Evolutionary conservation across 371 early-diverging fungal genomes (phyloP).

Genomic region (Rhizopus sp.): DNA sequence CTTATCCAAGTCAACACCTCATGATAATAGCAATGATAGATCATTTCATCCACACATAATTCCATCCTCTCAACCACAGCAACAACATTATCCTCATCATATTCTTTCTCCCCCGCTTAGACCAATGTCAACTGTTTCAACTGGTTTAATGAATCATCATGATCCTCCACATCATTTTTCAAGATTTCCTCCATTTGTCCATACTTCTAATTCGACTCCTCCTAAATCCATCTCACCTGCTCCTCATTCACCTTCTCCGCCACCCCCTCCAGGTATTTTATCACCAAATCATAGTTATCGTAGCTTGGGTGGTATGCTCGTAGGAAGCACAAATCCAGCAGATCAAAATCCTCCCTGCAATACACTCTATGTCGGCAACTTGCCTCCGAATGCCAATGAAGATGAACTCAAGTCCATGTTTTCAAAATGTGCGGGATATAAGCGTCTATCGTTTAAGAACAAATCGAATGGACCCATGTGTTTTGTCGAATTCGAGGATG

Average conservation of each 20-base stretch:
- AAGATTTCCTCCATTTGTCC: slow-evolving; percentile 16
- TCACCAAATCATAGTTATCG: slow-evolving; percentile 25
- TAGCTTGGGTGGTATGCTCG: slow-evolving; percentile 24
- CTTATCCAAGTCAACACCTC: slow-evolving; percentile 35
- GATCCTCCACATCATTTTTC: slow-evolving; percentile 16
- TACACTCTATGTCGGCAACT: slow-evolving; percentile 89
- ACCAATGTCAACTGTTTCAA: slow-evolving; percentile 16
- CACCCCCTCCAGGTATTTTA: slow-evolving; percentile 35
- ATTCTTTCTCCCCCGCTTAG: slow-evolving; percentile 14
- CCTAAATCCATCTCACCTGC: slow-evolving; percentile 26
- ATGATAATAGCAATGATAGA: slow-evolving; percentile 4
- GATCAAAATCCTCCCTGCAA: slow-evolving; percentile 96
- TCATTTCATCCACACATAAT: slow-evolving; percentile 15
- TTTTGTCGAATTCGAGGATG: slow-evolving; percentile 87
- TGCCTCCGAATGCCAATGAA: slow-evolving; percentile 78
- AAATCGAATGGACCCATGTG: slow-evolving; percentile 90
- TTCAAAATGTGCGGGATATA: slow-evolving; percentile 74
- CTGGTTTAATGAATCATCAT: slow-evolving; percentile 20
- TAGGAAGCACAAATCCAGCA: slow-evolving; percentile 55
- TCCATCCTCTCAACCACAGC: slow-evolving; percentile 3
- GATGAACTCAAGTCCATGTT: slow-evolving; percentile 82
- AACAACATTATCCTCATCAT: slow-evolving; percentile 13
- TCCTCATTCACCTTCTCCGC: slow-evolving; percentile 22
- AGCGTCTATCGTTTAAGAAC: slow-evolving; percentile 78
- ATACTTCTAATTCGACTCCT: slow-evolving; percentile 34